Evolutionary conservation across 2,329 filamentous ascomycete genomes (phyloP).

Genomic region (Colletotrichum higginsianum): DNA sequence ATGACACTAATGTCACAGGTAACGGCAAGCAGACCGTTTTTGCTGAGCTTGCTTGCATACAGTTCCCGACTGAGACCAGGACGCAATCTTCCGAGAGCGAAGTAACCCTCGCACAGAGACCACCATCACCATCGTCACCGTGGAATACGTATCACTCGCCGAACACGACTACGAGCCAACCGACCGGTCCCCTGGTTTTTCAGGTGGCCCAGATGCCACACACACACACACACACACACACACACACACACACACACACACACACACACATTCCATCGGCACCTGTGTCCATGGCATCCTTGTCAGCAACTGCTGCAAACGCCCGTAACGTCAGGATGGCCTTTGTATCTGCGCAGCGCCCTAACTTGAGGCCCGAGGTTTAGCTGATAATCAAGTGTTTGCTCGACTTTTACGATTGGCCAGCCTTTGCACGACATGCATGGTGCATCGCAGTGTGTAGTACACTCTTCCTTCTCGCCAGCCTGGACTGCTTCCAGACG

Average conservation of each 20-base stretch:
- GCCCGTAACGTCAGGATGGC: neutral
- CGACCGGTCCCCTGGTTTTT: conserved; percentile 12
- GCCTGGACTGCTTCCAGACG: neutral
- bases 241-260: too few relatives aligned
- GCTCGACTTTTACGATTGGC: neutral
- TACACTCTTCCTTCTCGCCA: neutral
- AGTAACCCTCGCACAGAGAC: neutral
- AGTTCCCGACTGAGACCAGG: conserved; percentile 13
- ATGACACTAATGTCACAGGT: too few relatives aligned
- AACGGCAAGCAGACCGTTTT: neutral
- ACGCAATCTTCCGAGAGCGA: neutral
- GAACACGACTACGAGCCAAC: conserved; percentile 28
- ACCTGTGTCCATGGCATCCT: conserved; percentile 7
- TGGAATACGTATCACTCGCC: conserved; percentile 7
- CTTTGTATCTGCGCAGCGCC: neutral
- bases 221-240: neutral
- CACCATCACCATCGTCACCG: neutral
- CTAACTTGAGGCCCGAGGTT: neutral
- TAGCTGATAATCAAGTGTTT: neutral
- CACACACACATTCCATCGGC: conserved; percentile 8
- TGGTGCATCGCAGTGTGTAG: too few relatives aligned
- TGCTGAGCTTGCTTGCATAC: conserved; percentile 1
- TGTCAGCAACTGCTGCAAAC: neutral
- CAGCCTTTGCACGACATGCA: conserved; percentile 1
- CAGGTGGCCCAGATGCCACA: conserved; percentile 28